phyloP scores from a whole-genome alignment of 1,284 basidiomycete genomes.

The Microbotryum silenes-acaulis region DNA sequence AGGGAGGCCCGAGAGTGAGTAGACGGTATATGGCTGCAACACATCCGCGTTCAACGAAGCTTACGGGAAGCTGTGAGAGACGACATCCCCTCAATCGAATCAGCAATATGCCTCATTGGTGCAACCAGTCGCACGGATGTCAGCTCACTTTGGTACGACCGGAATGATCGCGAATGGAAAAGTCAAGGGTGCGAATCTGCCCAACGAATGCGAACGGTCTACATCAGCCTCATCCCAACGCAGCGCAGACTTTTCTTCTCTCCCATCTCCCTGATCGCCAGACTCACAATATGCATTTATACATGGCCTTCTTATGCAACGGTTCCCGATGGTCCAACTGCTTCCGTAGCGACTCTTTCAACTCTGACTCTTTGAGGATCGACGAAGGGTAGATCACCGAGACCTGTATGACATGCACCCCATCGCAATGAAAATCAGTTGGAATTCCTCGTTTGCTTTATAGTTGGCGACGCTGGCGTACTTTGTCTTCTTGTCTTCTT shows the following conservation, averaged over 20 bases:
- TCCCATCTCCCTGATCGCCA: too few species aligned
- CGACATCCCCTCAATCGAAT: too few species aligned
- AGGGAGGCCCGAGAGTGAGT: neutral
- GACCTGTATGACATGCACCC: slow-evolving; percentile 16
- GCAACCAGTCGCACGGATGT: neutral
- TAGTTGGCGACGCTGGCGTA: neutral
- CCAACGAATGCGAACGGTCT: neutral
- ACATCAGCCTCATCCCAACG: neutral
- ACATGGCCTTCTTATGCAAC: slow-evolving; percentile 29
- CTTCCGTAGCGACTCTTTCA: slow-evolving; percentile 19
- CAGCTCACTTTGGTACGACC: slow-evolving; percentile 44
- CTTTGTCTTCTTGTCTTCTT: neutral
- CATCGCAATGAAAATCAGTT: too few species aligned
- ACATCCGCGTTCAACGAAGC: neutral
- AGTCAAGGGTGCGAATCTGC: slow-evolving; percentile 26
- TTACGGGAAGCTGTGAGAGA: slow-evolving; percentile 16
- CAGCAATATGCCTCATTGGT: too few species aligned
- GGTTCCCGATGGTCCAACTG: slow-evolving; percentile 32
- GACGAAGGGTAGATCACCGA: slow-evolving; percentile 29
- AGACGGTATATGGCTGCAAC: too few species aligned
- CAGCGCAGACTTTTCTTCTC: neutral
- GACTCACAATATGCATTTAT: slow-evolving; percentile 29
- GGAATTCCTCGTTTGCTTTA: neutral
- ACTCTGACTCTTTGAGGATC: slow-evolving; percentile 10
- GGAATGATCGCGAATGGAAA: slow-evolving; percentile 46